phyloP scores from a whole-genome alignment of 2,329 filamentous ascomycete genomes.

The Boeremia exigua region DNA sequence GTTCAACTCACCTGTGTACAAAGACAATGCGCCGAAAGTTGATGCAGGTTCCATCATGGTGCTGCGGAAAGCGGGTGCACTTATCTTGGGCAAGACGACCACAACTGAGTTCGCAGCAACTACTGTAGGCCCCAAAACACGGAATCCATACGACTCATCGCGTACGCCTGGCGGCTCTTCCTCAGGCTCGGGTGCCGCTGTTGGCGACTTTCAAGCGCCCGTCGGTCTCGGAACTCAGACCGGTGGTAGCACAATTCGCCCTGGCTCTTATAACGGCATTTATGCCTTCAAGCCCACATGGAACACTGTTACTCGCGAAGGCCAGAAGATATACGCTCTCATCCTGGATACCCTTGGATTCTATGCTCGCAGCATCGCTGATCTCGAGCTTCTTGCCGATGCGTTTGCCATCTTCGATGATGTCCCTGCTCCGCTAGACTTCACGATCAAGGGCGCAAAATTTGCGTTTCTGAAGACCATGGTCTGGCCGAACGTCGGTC shows the following conservation, averaged over 20 bases:
- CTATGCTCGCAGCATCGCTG: constrained; percentile 63
- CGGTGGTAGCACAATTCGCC: constrained; percentile 67
- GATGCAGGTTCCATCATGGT: constrained; percentile 62
- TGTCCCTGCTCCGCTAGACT: constrained; percentile 33
- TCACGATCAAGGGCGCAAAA: constrained; percentile 55
- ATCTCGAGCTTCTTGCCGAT: constrained; percentile 63
- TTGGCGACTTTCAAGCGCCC: constrained; percentile 68
- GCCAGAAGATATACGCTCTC: constrained; percentile 64
- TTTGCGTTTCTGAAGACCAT: constrained; percentile 61
- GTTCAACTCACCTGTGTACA: constrained; percentile 63
- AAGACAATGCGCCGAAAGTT: constrained; percentile 51
- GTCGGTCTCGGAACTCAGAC: constrained; percentile 70
- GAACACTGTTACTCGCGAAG: constrained; percentile 67
- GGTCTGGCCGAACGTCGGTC: constrained; percentile 55
- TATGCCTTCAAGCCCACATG: constrained; percentile 72
- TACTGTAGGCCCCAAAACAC: constrained; percentile 59
- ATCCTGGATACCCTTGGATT: constrained; percentile 69
- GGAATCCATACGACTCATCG: constrained; percentile 61
- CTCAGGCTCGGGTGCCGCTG: constrained; percentile 69
- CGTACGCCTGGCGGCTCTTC: constrained; percentile 72
- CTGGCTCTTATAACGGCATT: constrained; percentile 69
- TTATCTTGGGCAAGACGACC: constrained; percentile 64
- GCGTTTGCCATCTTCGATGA: constrained; percentile 64
- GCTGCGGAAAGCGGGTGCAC: constrained; percentile 61
- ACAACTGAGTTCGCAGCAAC: constrained; percentile 71